phyloP scores from a whole-genome alignment of 1,139 yeast genomes.

The Yamadazyma pseudoaaseri region DNA sequence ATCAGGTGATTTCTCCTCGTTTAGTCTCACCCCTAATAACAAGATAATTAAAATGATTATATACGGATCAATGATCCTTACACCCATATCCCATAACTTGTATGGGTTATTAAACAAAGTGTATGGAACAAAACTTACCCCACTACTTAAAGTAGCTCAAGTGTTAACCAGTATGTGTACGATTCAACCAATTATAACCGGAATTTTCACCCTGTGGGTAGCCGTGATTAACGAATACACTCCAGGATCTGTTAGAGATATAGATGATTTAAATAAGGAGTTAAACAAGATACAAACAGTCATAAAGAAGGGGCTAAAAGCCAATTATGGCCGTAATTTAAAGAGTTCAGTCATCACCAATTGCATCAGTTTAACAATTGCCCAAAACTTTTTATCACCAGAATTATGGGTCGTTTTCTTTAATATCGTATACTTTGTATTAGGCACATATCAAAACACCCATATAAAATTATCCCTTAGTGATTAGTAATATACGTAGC shows the following conservation, averaged over 20 bases:
- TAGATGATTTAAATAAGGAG: constrained; percentile 1
- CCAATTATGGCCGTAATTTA: constrained; percentile 55
- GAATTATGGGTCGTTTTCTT: constrained; percentile 86
- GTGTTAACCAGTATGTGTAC: constrained; percentile 58
- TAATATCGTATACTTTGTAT: constrained; percentile 66
- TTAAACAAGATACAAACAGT: constrained; percentile 9
- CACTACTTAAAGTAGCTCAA: constrained; percentile 50
- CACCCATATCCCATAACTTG: constrained; percentile 72
- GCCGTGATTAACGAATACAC: constrained; percentile 42
- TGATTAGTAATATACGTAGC: too few relatives aligned
- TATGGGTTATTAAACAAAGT: constrained; percentile 47
- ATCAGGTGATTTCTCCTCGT: constrained; percentile 41
- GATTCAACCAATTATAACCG: constrained; percentile 63
- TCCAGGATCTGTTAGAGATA: constrained; percentile 1
- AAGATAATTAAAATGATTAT: constrained; percentile 66
- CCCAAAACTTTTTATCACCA: constrained; percentile 73
- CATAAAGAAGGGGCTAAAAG: constrained; percentile 40
- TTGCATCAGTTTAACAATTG: constrained; percentile 59
- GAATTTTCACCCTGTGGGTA: constrained; percentile 56
- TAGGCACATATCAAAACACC: constrained; percentile 79
- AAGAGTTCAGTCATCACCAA: constrained; percentile 66
- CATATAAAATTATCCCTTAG: constrained; percentile 47
- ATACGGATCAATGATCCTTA: constrained; percentile 67
- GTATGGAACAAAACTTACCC: constrained; percentile 26
- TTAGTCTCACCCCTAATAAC: constrained; percentile 13